phyloP scores from a whole-genome alignment of 345 rosid genomes.

The Arabidopsis suecica region DNA sequence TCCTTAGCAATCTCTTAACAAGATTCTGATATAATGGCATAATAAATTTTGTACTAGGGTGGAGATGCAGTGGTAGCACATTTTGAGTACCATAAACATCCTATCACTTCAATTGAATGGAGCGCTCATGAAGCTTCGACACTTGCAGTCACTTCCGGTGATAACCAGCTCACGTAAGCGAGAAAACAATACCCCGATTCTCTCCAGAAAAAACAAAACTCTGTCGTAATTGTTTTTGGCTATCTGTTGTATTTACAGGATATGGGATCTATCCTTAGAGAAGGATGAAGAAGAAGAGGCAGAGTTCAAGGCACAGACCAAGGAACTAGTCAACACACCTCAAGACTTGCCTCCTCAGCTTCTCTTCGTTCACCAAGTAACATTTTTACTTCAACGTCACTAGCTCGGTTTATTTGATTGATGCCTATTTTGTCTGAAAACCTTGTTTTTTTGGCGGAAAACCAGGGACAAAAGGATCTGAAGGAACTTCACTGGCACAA shows the following conservation, averaged over 20 bases:
- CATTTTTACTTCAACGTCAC: not conserved
- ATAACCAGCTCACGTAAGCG: constrained; percentile 90
- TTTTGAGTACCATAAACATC: constrained; percentile 83
- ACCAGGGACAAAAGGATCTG: constrained; percentile 87
- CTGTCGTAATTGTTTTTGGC: not conserved
- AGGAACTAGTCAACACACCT: constrained; percentile 84
- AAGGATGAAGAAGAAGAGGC: constrained; percentile 97
- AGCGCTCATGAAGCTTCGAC: constrained; percentile 88
- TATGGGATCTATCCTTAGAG: constrained; percentile 97
- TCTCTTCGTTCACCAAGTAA: constrained; percentile 94
- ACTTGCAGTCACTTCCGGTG: constrained; percentile 85
- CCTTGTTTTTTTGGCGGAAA: not conserved
- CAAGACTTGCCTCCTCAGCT: constrained; percentile 91
- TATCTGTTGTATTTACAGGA: constrained; percentile 49
- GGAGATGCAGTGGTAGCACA: constrained; percentile 89
- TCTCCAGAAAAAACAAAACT: not conserved
- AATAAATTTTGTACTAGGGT: constrained; percentile 49
- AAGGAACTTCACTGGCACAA: constrained; percentile 96
- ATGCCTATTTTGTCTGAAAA: constrained; percentile 19
- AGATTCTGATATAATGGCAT: constrained; percentile 20
- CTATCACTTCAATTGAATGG: constrained; percentile 96
- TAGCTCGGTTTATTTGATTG: not conserved
- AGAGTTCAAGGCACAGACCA: constrained; percentile 82
- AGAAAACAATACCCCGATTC: not conserved
- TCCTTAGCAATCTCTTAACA: not conserved